A percentile compares a stretch with the other conserved stretches of the same genome.
Evolutionary conservation across 345 rosid genomes (phyloP).

Genomic region (Camelina neglecta): DNA sequence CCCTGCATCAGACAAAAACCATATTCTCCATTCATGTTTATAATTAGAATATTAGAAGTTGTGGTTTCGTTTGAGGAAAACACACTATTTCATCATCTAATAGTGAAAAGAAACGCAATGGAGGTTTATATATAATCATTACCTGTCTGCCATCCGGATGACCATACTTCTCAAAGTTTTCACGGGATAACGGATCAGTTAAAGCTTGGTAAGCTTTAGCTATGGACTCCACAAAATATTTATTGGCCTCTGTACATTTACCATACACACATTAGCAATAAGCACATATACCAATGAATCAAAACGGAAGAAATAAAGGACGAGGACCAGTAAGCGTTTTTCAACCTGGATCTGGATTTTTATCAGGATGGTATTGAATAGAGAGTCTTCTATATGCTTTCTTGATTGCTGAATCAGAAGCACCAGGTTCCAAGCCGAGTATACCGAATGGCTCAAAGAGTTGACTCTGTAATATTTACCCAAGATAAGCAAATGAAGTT

Average conservation of each 20-base stretch:
- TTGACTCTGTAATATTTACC: slow-evolving; percentile 57
- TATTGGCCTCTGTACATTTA: slow-evolving; percentile 70
- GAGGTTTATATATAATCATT: slow-evolving; percentile 12
- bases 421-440: slow-evolving; percentile 84
- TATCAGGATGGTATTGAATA: slow-evolving; percentile 94
- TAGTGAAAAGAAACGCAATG: neutral
- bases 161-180: slow-evolving; percentile 97
- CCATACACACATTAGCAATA: slow-evolving; percentile 22
- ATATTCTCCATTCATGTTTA: too few relatives aligned
- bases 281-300: slow-evolving; percentile 1
- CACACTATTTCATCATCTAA: neutral
- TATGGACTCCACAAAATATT: slow-evolving; percentile 84
- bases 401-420: slow-evolving; percentile 82
- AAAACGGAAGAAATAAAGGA: slow-evolving; percentile 3
- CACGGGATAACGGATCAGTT: slow-evolving; percentile 90
- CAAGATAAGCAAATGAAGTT: slow-evolving; percentile 21
- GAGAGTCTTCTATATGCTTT: slow-evolving; percentile 94
- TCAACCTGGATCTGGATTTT: slow-evolving; percentile 99
- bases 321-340: slow-evolving; percentile 41
- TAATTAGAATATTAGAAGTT: too few relatives aligned
- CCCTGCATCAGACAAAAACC: slow-evolving; percentile 55
- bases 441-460: slow-evolving; percentile 87
- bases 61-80: neutral
- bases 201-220: slow-evolving; percentile 98
- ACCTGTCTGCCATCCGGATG: slow-evolving; percentile 99